These are phyloP conservation scores for Enterospora canceri DNA, from an alignment of 371 early-diverging fungal genomes.

Conservation along the genomic window DNA sequence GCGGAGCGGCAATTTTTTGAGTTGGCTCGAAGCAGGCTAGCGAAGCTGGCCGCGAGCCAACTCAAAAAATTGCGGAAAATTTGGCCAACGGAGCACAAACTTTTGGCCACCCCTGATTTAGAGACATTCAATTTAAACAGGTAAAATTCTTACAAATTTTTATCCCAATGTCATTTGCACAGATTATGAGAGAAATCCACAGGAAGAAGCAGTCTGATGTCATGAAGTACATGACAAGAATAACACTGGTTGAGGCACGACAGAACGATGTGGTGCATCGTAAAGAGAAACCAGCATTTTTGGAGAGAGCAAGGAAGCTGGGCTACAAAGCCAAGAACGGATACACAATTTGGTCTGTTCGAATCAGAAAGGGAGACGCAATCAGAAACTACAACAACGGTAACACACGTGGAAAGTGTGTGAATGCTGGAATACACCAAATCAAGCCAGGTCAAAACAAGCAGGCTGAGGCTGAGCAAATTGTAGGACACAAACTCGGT, in stretches of 20 bases:
- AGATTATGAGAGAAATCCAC: constrained; percentile 86
- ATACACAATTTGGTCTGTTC: constrained; percentile 82
- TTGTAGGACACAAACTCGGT: constrained; percentile 79
- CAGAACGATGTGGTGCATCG: constrained; percentile 88
- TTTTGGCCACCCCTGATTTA: no score
- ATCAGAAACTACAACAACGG: constrained; percentile 82
- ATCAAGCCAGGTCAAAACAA: constrained; percentile 81
- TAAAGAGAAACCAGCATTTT: constrained; percentile 85
- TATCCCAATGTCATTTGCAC: constrained; percentile 59
- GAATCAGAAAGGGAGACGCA: constrained; percentile 91
- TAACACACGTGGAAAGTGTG: constrained; percentile 88
- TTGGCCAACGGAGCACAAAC: no score
- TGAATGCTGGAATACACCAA: constrained; percentile 83
- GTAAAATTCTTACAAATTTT: constrained; percentile 38
- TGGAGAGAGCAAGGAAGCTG: constrained; percentile 90
- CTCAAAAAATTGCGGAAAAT: no score
- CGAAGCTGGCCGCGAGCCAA: no score
- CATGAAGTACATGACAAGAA: constrained; percentile 85
- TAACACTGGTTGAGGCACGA: constrained; percentile 92
- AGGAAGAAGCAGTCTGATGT: constrained; percentile 96
- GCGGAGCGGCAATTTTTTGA: not conserved
- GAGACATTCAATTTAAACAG: constrained; percentile 1
- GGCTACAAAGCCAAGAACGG: constrained; percentile 98
- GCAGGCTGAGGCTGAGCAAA: constrained; percentile 80
- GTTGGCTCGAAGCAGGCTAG: no score